Evolutionary conservation across 768 basidiomycete species (phyloP), one percentile per base, ranked within the genome.

Genomic region (Boletus pseudo-olivaceus): DNA sequence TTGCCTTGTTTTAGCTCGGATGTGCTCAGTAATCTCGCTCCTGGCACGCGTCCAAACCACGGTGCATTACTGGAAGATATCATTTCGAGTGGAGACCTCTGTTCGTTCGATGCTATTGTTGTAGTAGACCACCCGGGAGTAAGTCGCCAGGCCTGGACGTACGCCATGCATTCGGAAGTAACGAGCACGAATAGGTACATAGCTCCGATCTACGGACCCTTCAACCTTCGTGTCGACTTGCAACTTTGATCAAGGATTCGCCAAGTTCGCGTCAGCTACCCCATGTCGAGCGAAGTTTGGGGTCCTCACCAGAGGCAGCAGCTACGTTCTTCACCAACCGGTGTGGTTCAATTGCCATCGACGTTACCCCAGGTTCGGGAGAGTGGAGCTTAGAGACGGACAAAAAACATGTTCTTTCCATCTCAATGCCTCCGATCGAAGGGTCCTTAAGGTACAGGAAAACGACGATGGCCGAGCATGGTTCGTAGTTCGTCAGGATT

Each of bases 91-190:
- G 74, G 75, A 2, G 76, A 77, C 51, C 50, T 88, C 5, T 91
- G 90, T 64, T 72, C 73, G 17, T 79, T 83, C 56, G 85, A 88
- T 62, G 82, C 83, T 30, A 66, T 93, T 12, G 73, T 90, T 8
- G 64, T 91, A 10, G 73, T 90, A 39, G 79, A 88, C 58, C 89
- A 91, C 48, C 81, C 84, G 10, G 87, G 88, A 23, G 90, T 91
- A 67, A 56, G 85, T 76, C 54, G 26, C 32, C 48, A 32, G 37
- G 4, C 30, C 27, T 35, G 37, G 26, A 11, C 26, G n/a, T 27
- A 12, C 34, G 20, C 38, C 20, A 42, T 49, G 6, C 35, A 49
- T 32, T 14, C 20, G 12, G 51, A 35, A 30, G 9, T 57, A 32
- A 57, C 61, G 49, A 26, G 39, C 10, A 29, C 20, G 38, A 29